Evolutionary conservation across 2,329 filamentous ascomycete genomes (phyloP).

Genomic region (Aspergillus fumigatus): DNA sequence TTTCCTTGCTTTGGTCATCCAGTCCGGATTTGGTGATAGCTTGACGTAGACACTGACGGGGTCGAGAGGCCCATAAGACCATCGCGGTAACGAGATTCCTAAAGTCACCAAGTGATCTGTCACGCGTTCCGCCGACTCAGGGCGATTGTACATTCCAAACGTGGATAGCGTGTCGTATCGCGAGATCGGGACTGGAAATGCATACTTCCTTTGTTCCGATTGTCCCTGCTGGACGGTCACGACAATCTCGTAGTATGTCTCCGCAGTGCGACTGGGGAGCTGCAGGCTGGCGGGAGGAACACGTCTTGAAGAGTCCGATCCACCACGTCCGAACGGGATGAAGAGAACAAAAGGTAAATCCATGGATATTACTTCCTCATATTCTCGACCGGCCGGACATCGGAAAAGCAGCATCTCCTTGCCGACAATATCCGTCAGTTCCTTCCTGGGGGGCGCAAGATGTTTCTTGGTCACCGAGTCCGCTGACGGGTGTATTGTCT

Average conservation of each 20-base stretch:
- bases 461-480: slow-evolving; percentile 92
- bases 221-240: slow-evolving; percentile 92
- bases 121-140: slow-evolving; percentile 79
- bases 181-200: slow-evolving; percentile 83
- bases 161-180: slow-evolving; percentile 96
- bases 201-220: slow-evolving; percentile 80
- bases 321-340: slow-evolving; percentile 88
- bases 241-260: slow-evolving; percentile 95
- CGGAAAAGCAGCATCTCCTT: slow-evolving; percentile 92
- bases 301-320: slow-evolving; percentile 81
- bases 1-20: slow-evolving; percentile 81
- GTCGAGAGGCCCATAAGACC: slow-evolving; percentile 94
- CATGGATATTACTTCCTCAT: slow-evolving; percentile 89
- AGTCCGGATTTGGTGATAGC: slow-evolving; percentile 85
- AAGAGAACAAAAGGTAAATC: slow-evolving; percentile 96
- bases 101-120: slow-evolving; percentile 88
- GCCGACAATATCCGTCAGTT: slow-evolving; percentile 86
- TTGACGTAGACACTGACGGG: slow-evolving; percentile 96
- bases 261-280: slow-evolving; percentile 85
- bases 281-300: slow-evolving; percentile 91
- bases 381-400: slow-evolving; percentile 76
- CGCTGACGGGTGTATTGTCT: slow-evolving; percentile 94
- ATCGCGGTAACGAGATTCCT: slow-evolving; percentile 85
- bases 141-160: slow-evolving; percentile 99
- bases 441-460: slow-evolving; percentile 81